Percentiles rank a stretch among this genome's conserved stretches.
These are phyloP conservation scores for Sporothrix sp. DNA, from an alignment of 2,329 filamentous ascomycete genomes.

Conservation along the genomic window DNA sequence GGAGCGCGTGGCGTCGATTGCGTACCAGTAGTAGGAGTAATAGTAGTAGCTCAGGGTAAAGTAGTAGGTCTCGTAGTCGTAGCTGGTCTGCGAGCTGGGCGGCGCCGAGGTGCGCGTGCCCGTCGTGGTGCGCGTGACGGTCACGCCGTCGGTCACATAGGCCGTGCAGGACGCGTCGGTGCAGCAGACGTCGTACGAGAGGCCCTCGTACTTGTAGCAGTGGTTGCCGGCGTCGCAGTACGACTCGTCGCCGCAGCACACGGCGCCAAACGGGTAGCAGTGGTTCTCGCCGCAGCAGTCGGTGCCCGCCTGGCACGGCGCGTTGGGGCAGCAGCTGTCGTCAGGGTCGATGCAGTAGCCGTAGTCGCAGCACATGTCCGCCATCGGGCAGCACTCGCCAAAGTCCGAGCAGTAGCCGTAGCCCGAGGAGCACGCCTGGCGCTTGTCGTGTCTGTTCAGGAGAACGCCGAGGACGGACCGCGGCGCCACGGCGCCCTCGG, in stretches of 20 bases:
- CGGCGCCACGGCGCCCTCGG: neutral
- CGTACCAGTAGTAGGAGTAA: slow-evolving; percentile 22
- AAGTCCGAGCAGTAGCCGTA: slow-evolving; percentile 18
- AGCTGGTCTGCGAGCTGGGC: slow-evolving; percentile 1
- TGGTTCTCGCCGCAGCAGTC: slow-evolving; percentile 19
- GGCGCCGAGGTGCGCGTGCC: slow-evolving; percentile 14
- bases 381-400: slow-evolving; percentile 16
- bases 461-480: slow-evolving; percentile 12
- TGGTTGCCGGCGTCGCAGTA: slow-evolving; percentile 19
- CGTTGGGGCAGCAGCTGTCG: slow-evolving; percentile 18
- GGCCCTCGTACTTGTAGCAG: slow-evolving; percentile 14
- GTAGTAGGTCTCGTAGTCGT: slow-evolving; percentile 17
- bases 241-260: slow-evolving; percentile 19
- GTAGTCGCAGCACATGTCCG: slow-evolving; percentile 18
- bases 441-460: slow-evolving; percentile 5
- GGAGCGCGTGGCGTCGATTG: slow-evolving; percentile 16
- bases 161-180: slow-evolving; percentile 21
- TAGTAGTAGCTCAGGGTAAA: slow-evolving; percentile 21
- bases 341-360: slow-evolving; percentile 20
- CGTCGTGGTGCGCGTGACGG: slow-evolving; percentile 15
- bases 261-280: slow-evolving; percentile 17
- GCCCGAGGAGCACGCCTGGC: slow-evolving; percentile 16
- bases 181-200: slow-evolving; percentile 17
- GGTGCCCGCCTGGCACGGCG: slow-evolving; percentile 15
- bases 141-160: slow-evolving; percentile 18